Evolutionary conservation across 768 basidiomycete species (phyloP), one percentile per base, ranked within the genome.

Genomic region (Cubamyces lactineus): DNA sequence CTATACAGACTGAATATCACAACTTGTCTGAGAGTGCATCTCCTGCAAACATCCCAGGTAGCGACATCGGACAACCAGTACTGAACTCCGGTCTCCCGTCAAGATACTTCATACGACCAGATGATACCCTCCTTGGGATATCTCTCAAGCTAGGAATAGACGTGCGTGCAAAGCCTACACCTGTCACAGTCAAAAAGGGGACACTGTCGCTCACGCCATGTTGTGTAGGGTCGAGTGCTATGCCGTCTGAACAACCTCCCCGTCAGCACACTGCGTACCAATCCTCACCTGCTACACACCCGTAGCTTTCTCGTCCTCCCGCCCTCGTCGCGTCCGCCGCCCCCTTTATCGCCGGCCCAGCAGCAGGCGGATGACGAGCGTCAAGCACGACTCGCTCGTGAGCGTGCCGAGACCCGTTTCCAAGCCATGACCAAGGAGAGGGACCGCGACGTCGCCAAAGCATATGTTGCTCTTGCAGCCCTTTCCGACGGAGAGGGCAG

Each of bases 251-350:
- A 92, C 69, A 81, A 80, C 46, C 80, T 92, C 13, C 86, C 89
- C 0, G 73, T 78, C 5, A 87, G 82, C 67, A 85, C 87, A 3
- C 74, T 92, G 19, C 82, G 77, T 59, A 90, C 86, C 0, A 91
- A 85, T 0, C 90, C 91, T 6, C 88, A 91, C 68, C 75, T 92
- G 8, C 76, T 92, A 16, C 89, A 91, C 71, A 91, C 89, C 0
- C 84, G 89, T 5, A 75, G 78, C 1, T 82, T 76, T 62, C 72
- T 92, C 59, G 70, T 77, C 16, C 76, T 91, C 11, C 88, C 88
- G 0, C 75, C 80, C 2, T 77, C 77, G 19, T 61, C 70, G 9
- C 61, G 57, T 23, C 54, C 50, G 26, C 70, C 76, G 4, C 74
- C 66, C 53, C 57, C 45, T 6, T 43, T 50, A 71, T 55, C 73